Evolutionary conservation across 345 rosid species (phyloP).

Genomic region (Eucalyptus sp.): DNA sequence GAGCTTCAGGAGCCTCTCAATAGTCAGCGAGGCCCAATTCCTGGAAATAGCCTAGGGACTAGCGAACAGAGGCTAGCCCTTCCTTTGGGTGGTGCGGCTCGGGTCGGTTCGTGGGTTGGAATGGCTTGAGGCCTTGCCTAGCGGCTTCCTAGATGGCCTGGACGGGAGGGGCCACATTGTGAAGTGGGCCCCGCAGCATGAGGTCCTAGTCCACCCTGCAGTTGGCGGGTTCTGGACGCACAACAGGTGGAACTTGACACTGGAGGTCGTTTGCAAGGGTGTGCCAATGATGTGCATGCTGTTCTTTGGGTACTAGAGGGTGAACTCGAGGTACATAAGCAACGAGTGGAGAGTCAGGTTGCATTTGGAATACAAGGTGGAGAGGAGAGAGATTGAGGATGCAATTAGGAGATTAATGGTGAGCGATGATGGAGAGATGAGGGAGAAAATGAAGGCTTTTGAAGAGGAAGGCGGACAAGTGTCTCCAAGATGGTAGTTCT

Average conservation of each 20-base stretch:
- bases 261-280: neutral
- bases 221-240: neutral
- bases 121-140: neutral
- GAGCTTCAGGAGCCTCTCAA: conserved; percentile 23
- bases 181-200: neutral
- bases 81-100: neutral
- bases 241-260: neutral
- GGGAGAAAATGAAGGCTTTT: neutral
- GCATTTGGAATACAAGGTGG: neutral
- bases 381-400: neutral
- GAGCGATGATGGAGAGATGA: neutral
- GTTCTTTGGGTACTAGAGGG: neutral
- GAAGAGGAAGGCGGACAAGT: neutral
- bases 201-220: neutral
- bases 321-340: neutral
- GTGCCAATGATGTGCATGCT: neutral
- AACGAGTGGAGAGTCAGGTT: neutral
- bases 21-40: neutral
- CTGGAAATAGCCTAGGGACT: neutral
- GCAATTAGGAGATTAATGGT: neutral
- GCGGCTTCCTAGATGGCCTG: neutral
- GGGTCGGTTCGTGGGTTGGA: neutral
- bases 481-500: neutral
- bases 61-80: neutral
- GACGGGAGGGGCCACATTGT: neutral